Percentiles rank a stretch among this genome's conserved stretches.
Evolutionary conservation across 2,329 filamentous ascomycete genomes (phyloP).

Genomic region (Gaeumannomyces tritici): DNA sequence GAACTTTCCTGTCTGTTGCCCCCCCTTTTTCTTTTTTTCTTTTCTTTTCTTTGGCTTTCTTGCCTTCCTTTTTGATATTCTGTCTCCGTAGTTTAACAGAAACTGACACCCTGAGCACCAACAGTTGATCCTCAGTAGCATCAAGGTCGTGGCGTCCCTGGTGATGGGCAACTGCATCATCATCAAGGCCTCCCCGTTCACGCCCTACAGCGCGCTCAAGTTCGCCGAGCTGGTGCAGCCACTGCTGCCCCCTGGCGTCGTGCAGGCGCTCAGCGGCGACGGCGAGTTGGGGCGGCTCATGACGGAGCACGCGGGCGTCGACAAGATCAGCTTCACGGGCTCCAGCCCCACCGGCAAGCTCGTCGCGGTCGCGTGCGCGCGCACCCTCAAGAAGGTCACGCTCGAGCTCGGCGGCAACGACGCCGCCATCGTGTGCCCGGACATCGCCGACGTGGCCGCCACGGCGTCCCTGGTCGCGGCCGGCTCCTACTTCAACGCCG

Average conservation of each 20-base stretch:
- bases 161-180: slow-evolving; percentile 45
- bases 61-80: neutral
- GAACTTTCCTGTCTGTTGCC: slow-evolving; percentile 36
- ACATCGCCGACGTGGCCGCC: slow-evolving; percentile 30
- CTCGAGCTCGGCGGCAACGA: slow-evolving; percentile 37
- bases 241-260: slow-evolving; percentile 43
- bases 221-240: slow-evolving; percentile 37
- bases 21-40: neutral
- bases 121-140: slow-evolving; percentile 5
- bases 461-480: slow-evolving; percentile 31
- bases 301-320: slow-evolving; percentile 42
- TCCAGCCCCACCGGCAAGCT: slow-evolving; percentile 36
- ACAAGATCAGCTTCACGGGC: slow-evolving; percentile 50
- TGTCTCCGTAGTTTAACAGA: neutral
- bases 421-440: slow-evolving; percentile 32
- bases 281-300: slow-evolving; percentile 43
- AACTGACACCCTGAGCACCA: neutral
- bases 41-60: neutral
- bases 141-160: slow-evolving; percentile 32
- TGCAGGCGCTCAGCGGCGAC: slow-evolving; percentile 45
- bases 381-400: slow-evolving; percentile 31
- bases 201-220: slow-evolving; percentile 41
- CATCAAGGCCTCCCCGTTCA: slow-evolving; percentile 49
- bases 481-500: slow-evolving; percentile 46
- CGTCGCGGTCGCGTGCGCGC: slow-evolving; percentile 16